phyloP scores from a whole-genome alignment of 352 stramenopile genomes.

The Phytopythium kandeliae region DNA sequence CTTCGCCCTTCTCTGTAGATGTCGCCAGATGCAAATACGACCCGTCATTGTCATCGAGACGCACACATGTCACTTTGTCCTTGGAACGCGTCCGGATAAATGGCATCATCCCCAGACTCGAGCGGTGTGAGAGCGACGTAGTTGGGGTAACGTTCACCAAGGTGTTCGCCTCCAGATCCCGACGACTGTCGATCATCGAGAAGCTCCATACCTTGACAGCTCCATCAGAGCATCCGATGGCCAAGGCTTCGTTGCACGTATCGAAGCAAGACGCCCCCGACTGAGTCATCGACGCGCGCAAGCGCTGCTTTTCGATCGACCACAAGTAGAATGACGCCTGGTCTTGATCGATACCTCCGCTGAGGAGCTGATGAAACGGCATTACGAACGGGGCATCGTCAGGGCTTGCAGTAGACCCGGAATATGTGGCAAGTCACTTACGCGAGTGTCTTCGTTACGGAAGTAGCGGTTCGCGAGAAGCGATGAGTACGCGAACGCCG shows the following conservation, averaged over 20 bases:
- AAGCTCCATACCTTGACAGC: slow-evolving; percentile 84
- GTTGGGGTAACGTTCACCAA: slow-evolving; percentile 53
- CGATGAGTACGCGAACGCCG: slow-evolving; percentile 59
- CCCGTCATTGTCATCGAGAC: slow-evolving; percentile 76
- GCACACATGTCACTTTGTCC: slow-evolving; percentile 75
- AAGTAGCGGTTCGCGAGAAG: slow-evolving; percentile 63
- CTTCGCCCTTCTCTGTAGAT: slow-evolving; percentile 82
- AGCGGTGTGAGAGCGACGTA: slow-evolving; percentile 70
- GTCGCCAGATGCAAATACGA: slow-evolving; percentile 77
- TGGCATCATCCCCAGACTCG: slow-evolving; percentile 72
- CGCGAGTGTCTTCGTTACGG: slow-evolving; percentile 49
- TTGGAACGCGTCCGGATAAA: slow-evolving; percentile 77
- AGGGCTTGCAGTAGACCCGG: too few relatives aligned
- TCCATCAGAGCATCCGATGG: slow-evolving; percentile 68
- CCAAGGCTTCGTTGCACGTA: slow-evolving; percentile 73
- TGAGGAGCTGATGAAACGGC: slow-evolving; percentile 50
- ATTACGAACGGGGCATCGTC: not conserved
- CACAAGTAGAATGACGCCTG: slow-evolving; percentile 82
- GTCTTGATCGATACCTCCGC: slow-evolving; percentile 66
- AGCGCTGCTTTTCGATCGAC: slow-evolving; percentile 62
- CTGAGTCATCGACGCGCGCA: slow-evolving; percentile 67
- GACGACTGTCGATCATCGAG: slow-evolving; percentile 39
- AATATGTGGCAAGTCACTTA: slow-evolving; percentile 17
- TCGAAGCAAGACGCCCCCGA: slow-evolving; percentile 69
- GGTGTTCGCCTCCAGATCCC: slow-evolving; percentile 35